Conservation (phyloP, 768 basidiomycete species). For the Cyathus striatus region DNA sequence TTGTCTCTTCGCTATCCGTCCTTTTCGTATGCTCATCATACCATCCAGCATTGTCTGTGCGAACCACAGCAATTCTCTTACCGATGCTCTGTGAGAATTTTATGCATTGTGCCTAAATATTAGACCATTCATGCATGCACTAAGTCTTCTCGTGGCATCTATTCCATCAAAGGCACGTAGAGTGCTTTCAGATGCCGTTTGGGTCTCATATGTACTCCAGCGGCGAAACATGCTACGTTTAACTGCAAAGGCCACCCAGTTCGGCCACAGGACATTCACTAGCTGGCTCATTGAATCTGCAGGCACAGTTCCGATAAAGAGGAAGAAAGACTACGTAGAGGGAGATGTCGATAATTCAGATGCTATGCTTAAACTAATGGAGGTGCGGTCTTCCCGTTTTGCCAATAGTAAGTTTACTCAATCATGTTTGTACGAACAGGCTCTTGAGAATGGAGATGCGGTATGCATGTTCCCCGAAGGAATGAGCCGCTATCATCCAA, state of each 20-base stretch:
- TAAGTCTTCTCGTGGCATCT: slow-evolving; percentile 67
- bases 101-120: neutral
- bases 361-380: slow-evolving; percentile 63
- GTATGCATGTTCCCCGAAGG: slow-evolving; percentile 87
- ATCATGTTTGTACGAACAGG: too few species aligned
- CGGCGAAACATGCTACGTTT: slow-evolving; percentile 75
- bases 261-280: slow-evolving; percentile 78
- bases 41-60: slow-evolving; percentile 70
- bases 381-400: slow-evolving; percentile 33
- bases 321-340: slow-evolving; percentile 61
- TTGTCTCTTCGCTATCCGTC: slow-evolving; percentile 16
- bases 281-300: slow-evolving; percentile 89
- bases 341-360: slow-evolving; percentile 55
- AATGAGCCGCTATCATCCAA: slow-evolving; percentile 78
- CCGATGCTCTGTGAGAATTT: slow-evolving; percentile 71
- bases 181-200: neutral
- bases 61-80: slow-evolving; percentile 84
- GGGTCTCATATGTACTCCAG: slow-evolving; percentile 28
- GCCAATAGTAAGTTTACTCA: too few species aligned
- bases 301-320: slow-evolving; percentile 79
- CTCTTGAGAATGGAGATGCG: slow-evolving; percentile 70
- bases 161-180: slow-evolving; percentile 59
- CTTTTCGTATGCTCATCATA: neutral
- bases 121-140: slow-evolving; percentile 2
- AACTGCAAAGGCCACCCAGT: slow-evolving; percentile 86